Base-by-base conservation (phyloP, 306 rosid genomes). In the Herpetospermum pedunculosum region DNA sequence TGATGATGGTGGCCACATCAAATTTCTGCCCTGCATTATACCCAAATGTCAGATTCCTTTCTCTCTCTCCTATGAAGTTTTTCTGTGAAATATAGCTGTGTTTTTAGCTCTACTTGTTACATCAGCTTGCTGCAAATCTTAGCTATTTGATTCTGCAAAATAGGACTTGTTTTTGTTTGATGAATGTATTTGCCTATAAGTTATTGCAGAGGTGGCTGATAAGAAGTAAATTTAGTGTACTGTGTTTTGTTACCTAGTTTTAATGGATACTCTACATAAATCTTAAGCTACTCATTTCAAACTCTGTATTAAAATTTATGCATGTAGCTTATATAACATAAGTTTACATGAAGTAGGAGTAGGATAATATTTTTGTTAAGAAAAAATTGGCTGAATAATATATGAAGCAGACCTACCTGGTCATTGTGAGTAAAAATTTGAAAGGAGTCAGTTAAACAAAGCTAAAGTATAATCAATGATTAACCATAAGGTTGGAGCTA, bases 1-100 rank as follows among this genome's bases (percentile, higher is more conserved):
- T 58, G 79, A 64, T 63, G 70, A 4, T 62, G 16, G 37, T 35
- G 59, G 77, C 19, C 11, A 40, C 44, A 30, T 88, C 41, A 85
- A 83, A 75, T 94, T 88, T 83, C 89, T 94, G 18, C 99, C 97
- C 73, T 94, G 97, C 77, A 84, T 88, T 9, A 72, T 89, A 78
- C 99, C 99, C 77, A 78, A 91, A 40, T 94, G 99, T 89, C 80
- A 83, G 85, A 30, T 26, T 53, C 68, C 23, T 64, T 15, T 15
- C 14, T 63, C 23, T 29, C 6, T 69, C 34, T 46, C 0, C 13
- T 26, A 16, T 26, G 23, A 23, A 43, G 57, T 16, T 46, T 26
- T 32, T 38, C 8, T 5, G 13, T 25, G 15, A 37, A 21, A 25
- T 13, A 49, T 6, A 28, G 50, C 59, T 49, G 44, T 14, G 53